Conservation (phyloP, 1,284 basidiomycete genomes). For the Heterobasidion occidentale region DNA sequence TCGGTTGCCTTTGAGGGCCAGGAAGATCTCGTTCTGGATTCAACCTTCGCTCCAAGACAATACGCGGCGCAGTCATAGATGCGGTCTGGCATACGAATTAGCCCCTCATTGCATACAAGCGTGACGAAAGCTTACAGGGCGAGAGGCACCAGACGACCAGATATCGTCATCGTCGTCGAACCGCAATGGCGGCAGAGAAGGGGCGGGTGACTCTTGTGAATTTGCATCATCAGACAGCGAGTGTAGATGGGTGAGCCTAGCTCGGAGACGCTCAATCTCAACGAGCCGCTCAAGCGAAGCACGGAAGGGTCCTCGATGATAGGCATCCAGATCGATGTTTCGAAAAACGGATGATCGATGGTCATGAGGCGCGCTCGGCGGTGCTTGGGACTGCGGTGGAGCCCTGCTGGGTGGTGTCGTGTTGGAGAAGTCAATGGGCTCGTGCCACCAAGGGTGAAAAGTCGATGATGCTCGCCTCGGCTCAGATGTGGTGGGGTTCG, state of each 20-base stretch:
- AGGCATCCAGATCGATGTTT: slow-evolving; percentile 26
- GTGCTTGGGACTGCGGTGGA: neutral
- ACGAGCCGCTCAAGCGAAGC: slow-evolving; percentile 30
- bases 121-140: neutral
- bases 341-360: slow-evolving; percentile 4
- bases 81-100: too few species aligned
- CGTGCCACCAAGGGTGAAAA: neutral
- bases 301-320: slow-evolving; percentile 34
- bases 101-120: neutral
- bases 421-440: neutral
- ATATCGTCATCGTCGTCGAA: slow-evolving; percentile 11
- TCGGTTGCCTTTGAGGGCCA: too few species aligned
- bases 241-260: slow-evolving; percentile 7
- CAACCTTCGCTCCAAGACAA: too few species aligned
- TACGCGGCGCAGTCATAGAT: too few species aligned
- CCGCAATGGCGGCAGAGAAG: slow-evolving; percentile 15
- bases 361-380: neutral
- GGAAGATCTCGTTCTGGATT: too few species aligned
- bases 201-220: slow-evolving; percentile 8
- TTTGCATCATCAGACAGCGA: slow-evolving; percentile 4
- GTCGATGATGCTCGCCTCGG: too few species aligned
- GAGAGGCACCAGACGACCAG: neutral
- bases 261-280: slow-evolving; percentile 15
- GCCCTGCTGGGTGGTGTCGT: neutral
- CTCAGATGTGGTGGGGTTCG: too few species aligned